Conservation (phyloP, 129 eudicot species). For the Ambrosia artemisiifolia region DNA sequence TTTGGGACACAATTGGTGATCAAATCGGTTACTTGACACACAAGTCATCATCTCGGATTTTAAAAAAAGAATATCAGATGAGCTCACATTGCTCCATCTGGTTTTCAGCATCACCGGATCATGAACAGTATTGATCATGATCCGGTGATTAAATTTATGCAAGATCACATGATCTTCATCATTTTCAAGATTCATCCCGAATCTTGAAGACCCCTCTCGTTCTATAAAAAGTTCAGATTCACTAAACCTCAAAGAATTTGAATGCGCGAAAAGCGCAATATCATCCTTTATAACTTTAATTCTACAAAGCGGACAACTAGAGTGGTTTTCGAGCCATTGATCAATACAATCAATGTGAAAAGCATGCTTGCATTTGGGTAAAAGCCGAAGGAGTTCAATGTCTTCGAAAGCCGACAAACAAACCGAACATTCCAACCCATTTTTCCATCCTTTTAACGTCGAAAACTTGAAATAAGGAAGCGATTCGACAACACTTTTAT, state of each 20-base stretch:
- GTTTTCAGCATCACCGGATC: constrained; percentile 47
- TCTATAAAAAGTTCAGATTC: constrained; percentile 45
- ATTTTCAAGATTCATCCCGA: constrained; percentile 34
- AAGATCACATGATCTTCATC: constrained; percentile 18
- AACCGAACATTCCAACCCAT: constrained; percentile 81
- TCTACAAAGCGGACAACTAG: constrained; percentile 86
- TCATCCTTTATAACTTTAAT: constrained; percentile 46
- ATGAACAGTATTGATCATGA: constrained; percentile 46
- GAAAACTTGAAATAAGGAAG: constrained; percentile 79
- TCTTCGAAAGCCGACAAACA: constrained; percentile 69
- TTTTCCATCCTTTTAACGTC: constrained; percentile 46
- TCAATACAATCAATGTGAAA: constrained; percentile 77
- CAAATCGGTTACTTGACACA: constrained; percentile 43
- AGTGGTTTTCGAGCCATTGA: constrained; percentile 74
- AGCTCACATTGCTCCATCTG: constrained; percentile 82
- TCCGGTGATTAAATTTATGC: constrained; percentile 65
- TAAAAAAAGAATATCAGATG: constrained; percentile 62
- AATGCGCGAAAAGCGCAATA: constrained; percentile 28
- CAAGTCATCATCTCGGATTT: constrained; percentile 66
- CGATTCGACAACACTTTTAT: constrained; percentile 48
- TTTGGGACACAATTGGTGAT: constrained; percentile 7
- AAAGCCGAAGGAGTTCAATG: constrained; percentile 49
- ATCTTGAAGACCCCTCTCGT: constrained; percentile 66
- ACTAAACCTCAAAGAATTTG: constrained; percentile 50
- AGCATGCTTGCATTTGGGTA: constrained; percentile 81